Evolutionary conservation across 768 basidiomycete species (phyloP).

Genomic region (Auriscalpium vulgare): DNA sequence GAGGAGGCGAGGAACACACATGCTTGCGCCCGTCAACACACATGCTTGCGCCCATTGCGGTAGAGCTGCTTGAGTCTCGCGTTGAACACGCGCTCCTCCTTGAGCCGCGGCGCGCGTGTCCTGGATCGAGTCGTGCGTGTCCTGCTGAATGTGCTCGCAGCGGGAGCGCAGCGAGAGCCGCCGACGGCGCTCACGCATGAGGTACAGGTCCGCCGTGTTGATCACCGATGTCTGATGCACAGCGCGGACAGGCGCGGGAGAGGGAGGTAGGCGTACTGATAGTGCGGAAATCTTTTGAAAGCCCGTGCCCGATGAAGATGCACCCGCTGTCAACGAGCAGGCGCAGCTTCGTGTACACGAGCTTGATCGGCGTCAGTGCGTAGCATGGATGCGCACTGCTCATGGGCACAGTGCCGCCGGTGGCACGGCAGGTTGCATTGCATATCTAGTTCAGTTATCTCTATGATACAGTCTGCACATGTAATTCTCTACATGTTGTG

Average conservation of each 20-base stretch:
- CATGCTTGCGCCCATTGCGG: too few relatives aligned
- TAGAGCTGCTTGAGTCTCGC: conserved; percentile 83
- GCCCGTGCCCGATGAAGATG: conserved; percentile 94
- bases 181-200: conserved; percentile 69
- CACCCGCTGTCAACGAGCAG: conserved; percentile 90
- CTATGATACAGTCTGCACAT: not conserved
- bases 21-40: conserved; percentile 72
- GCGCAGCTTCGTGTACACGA: conserved; percentile 97
- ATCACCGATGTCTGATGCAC: conserved; percentile 77
- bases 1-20: conserved; percentile 32
- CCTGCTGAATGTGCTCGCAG: conserved; percentile 89
- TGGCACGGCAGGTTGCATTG: too few relatives aligned
- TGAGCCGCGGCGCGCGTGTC: conserved; percentile 82
- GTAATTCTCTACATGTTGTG: not conserved
- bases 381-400: conserved; percentile 31
- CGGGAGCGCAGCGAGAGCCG: conserved; percentile 86
- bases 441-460: too few relatives aligned
- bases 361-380: conserved; percentile 89
- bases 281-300: conserved; percentile 95
- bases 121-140: conserved; percentile 97
- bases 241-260: not conserved
- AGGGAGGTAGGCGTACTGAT: conserved; percentile 64
- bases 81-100: conserved; percentile 72
- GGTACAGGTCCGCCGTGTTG: conserved; percentile 97
- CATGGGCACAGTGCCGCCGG: too few relatives aligned